Conservation (phyloP, 2,329 filamentous ascomycete species). For the Colletotrichum endophyticum region DNA sequence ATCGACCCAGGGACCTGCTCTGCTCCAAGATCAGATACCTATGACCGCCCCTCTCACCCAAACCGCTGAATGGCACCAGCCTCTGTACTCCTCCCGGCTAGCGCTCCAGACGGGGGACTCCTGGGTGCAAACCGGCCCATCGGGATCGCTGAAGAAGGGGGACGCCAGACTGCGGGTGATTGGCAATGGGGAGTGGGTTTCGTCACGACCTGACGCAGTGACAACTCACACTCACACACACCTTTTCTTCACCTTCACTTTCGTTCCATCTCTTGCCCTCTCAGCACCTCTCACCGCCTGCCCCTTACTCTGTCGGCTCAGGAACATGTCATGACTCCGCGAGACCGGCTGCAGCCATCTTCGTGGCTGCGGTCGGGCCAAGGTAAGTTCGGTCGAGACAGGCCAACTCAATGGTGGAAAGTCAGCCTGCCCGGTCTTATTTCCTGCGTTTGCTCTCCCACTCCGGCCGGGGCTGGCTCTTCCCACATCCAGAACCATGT, state of each 20-base stretch:
- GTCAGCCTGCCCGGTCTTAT: background rate
- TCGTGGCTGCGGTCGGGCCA: background rate
- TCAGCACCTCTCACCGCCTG: background rate
- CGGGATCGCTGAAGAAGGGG: conserved; percentile 13
- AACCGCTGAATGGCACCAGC: background rate
- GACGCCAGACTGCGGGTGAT: conserved; percentile 1
- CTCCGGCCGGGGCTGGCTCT: background rate
- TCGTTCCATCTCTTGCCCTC: background rate
- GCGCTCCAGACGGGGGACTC: background rate
- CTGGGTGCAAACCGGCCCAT: background rate
- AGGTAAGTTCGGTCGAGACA: background rate
- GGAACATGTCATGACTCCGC: background rate
- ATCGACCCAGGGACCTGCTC: background rate
- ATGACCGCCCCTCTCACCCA: background rate
- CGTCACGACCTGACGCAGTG: conserved; percentile 16
- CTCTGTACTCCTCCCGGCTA: background rate
- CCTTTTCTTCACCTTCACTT: background rate
- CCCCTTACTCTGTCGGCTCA: background rate
- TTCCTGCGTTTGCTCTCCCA: background rate
- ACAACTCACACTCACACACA: conserved; percentile 19
- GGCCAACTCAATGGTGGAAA: background rate
- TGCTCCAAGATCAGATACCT: background rate
- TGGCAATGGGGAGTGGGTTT: background rate
- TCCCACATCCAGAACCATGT: conserved; percentile 1
- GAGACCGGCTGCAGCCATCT: background rate